phyloP scores from a whole-genome alignment of 2,329 filamentous ascomycete genomes.

The Phoma herbarum region DNA sequence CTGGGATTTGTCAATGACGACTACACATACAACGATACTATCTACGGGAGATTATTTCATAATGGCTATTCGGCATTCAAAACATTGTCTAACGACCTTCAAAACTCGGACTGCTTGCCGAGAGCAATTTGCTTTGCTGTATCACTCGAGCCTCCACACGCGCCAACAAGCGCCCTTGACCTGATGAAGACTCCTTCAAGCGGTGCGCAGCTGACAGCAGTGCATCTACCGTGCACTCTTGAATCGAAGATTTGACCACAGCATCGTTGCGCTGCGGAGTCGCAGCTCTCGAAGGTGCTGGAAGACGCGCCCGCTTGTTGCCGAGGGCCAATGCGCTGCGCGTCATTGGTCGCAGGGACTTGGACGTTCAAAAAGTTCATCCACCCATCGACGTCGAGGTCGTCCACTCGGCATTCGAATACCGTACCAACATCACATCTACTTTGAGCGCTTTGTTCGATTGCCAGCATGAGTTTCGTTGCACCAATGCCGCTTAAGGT shows the following conservation, averaged over 20 bases:
- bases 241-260: not conserved
- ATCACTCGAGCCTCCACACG: constrained; percentile 1
- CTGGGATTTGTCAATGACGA: constrained; percentile 16
- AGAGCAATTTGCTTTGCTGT: constrained; percentile 10
- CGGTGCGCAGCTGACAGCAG: not conserved
- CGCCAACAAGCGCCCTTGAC: not conserved
- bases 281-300: constrained; percentile 34
- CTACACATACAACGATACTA: constrained; percentile 16
- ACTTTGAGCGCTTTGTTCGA: constrained; percentile 13
- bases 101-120: constrained; percentile 1
- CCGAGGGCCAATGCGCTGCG: constrained; percentile 30
- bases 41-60: constrained; percentile 1
- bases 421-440: constrained; percentile 27
- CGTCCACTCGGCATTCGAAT: constrained; percentile 3
- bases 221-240: no score
- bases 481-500: constrained; percentile 48
- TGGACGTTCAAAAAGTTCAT: constrained; percentile 20
- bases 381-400: constrained; percentile 18
- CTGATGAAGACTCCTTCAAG: not conserved
- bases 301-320: constrained; percentile 32
- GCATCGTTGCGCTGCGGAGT: constrained; percentile 4
- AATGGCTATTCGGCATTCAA: constrained; percentile 14
- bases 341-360: constrained; percentile 25
- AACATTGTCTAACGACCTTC: not conserved
- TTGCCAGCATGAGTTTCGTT: constrained; percentile 46